Conservation (phyloP, 495 filamentous ascomycete species). For the Xanthoparmelia taractica region DNA sequence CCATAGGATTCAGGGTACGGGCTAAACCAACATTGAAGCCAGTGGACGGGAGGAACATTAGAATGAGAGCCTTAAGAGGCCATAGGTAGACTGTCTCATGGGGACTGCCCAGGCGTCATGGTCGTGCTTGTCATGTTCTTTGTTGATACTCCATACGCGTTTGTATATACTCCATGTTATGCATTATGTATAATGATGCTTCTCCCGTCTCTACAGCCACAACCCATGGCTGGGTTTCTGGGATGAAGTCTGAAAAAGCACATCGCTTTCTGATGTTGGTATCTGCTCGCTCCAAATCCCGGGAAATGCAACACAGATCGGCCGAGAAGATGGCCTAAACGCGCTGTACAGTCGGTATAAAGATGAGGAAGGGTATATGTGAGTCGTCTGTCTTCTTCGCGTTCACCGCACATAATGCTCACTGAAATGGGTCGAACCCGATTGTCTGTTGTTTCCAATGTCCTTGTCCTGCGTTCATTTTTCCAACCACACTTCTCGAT, state of each 20-base stretch:
- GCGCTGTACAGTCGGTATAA: constrained; percentile 15
- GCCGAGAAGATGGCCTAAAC: constrained; percentile 8
- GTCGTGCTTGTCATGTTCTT: not conserved
- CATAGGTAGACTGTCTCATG: not conserved
- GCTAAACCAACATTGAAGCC: not conserved
- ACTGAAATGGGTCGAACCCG: constrained; percentile 8
- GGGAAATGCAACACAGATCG: constrained; percentile 18
- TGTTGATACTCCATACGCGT: not conserved
- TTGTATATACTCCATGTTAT: not conserved
- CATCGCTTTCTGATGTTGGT: not conserved
- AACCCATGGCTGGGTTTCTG: not conserved
- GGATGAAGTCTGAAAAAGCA: not conserved
- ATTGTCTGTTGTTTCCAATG: not conserved
- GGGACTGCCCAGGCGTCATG: not conserved
- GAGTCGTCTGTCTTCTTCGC: not conserved
- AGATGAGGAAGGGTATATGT: constrained; percentile 19
- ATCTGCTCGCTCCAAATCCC: constrained; percentile 9
- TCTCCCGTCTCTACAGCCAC: not conserved
- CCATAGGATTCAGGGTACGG: not conserved
- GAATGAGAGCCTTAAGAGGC: not conserved
- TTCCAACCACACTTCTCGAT: not conserved
- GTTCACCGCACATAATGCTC: constrained; percentile 1
- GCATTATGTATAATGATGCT: not conserved
- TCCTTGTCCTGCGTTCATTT: not conserved
- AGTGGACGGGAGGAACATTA: not conserved